Conservation (phyloP, 78 protist genomes). For the Polysphondylium violaceum region DNA sequence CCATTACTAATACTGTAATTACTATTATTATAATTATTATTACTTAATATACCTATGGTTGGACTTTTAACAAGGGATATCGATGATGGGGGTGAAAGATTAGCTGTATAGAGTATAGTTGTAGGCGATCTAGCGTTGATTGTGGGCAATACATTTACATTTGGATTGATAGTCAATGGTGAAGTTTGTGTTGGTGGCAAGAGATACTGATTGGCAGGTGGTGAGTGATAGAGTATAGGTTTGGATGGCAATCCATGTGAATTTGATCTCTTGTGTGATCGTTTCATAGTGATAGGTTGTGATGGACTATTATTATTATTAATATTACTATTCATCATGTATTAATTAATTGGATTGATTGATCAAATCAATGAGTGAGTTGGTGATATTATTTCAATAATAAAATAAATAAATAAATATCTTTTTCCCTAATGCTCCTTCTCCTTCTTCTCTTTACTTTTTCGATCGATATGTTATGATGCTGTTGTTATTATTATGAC, state of each 20-base stretch:
- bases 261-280: conserved; percentile 68
- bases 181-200: conserved; percentile 25
- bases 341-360: too few relatives aligned
- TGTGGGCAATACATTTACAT: background rate
- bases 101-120: conserved; percentile 8
- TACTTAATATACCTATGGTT: background rate
- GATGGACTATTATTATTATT: too few relatives aligned
- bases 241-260: conserved; percentile 55
- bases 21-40: background rate
- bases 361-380: too few relatives aligned
- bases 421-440: too few relatives aligned
- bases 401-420: too few relatives aligned
- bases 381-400: too few relatives aligned
- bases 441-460: too few relatives aligned
- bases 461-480: too few relatives aligned
- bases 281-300: conserved; percentile 1
- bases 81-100: conserved; percentile 5
- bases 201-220: conserved; percentile 19
- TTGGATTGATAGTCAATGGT: conserved; percentile 2
- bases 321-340: too few relatives aligned
- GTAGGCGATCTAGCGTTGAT: background rate
- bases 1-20: too few relatives aligned
- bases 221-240: conserved; percentile 8
- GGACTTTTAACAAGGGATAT: background rate
- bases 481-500: too few relatives aligned